Conservation (phyloP, 2,329 filamentous ascomycete genomes). For the Fusarium albosuccineum region DNA sequence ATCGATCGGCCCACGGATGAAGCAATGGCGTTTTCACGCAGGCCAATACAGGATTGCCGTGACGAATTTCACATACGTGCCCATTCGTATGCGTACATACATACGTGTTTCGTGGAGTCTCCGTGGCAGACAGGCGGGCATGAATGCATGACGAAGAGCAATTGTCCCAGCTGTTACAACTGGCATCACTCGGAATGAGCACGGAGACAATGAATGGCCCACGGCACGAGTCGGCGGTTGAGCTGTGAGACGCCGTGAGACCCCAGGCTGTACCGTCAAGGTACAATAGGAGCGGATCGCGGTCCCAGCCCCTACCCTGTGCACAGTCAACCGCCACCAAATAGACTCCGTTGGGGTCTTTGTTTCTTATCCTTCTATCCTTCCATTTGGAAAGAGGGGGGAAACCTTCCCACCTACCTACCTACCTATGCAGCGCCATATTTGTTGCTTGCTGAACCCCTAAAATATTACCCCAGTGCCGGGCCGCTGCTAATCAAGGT, state of each 20-base stretch:
- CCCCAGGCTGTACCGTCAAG: slow-evolving; percentile 26
- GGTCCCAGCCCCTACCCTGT: slow-evolving; percentile 23
- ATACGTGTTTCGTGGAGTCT: neutral
- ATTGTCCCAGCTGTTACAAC: neutral
- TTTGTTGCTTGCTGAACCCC: slow-evolving; percentile 27
- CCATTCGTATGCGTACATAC: slow-evolving; percentile 15
- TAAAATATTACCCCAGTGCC: slow-evolving; percentile 29
- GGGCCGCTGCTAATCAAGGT: slow-evolving; percentile 28
- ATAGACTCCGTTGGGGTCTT: slow-evolving; percentile 40
- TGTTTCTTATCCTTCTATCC: slow-evolving; percentile 18
- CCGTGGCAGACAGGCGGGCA: neutral
- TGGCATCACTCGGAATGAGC: neutral
- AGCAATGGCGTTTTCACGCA: slow-evolving; percentile 26
- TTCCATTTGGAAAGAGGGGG: slow-evolving; percentile 24
- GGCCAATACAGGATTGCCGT: slow-evolving; percentile 18
- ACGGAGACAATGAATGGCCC: slow-evolving; percentile 1
- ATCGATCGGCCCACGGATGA: slow-evolving; percentile 31
- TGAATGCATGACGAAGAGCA: slow-evolving; percentile 10
- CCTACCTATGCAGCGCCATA: neutral
- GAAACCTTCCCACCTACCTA: neutral
- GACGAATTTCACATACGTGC: slow-evolving; percentile 22
- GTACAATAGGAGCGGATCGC: slow-evolving; percentile 16
- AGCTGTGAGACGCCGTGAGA: slow-evolving; percentile 24
- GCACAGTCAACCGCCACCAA: slow-evolving; percentile 41
- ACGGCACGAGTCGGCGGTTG: slow-evolving; percentile 15